Percentiles rank a stretch among this genome's conserved stretches.
Conservation (phyloP, 768 basidiomycete species). For the Podaxis rugospora region DNA sequence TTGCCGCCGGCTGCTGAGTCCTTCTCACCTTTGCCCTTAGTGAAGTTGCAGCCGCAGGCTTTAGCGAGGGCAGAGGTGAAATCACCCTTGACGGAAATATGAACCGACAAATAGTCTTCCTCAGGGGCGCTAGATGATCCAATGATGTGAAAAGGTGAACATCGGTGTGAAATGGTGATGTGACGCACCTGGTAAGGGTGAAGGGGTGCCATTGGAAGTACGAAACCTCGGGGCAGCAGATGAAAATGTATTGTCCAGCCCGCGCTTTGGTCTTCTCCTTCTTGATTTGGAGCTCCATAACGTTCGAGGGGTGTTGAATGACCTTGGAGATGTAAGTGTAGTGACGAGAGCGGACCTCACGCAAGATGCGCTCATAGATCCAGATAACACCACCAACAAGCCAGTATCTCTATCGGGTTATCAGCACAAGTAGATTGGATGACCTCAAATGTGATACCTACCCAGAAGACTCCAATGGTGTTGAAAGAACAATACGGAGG, state of each 20-base stretch:
- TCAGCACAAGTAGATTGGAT: conserved; percentile 7
- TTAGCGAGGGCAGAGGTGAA: conserved; percentile 82
- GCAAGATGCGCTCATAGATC: conserved; percentile 84
- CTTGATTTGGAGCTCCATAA: conserved; percentile 96
- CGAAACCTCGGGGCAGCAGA: conserved; percentile 85
- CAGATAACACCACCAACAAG: conserved; percentile 81
- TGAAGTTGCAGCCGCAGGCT: conserved; percentile 79
- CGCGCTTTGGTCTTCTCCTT: conserved; percentile 83
- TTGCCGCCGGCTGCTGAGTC: conserved; percentile 43
- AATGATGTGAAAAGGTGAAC: background rate
- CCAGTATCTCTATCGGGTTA: conserved; percentile 71
- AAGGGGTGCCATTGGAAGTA: conserved; percentile 99
- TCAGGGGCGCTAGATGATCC: conserved; percentile 68
- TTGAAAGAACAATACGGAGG: conserved; percentile 84
- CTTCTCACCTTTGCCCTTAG: conserved; percentile 44
- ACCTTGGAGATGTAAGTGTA: conserved; percentile 92
- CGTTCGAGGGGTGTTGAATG: conserved; percentile 91
- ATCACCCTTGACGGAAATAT: conserved; percentile 90
- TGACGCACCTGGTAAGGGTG: conserved; percentile 74
- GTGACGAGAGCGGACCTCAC: conserved; percentile 89
- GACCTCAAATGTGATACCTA: conserved; percentile 30
- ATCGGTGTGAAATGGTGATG: background rate
- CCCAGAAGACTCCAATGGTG: conserved; percentile 94
- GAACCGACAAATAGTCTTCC: conserved; percentile 92
- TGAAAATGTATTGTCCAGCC: conserved; percentile 92